Percentiles rank a stretch among this genome's conserved stretches.
Evolutionary conservation across 2,329 filamentous ascomycete species (phyloP).

Genomic region (Fusarium neocosmosporiellum): DNA sequence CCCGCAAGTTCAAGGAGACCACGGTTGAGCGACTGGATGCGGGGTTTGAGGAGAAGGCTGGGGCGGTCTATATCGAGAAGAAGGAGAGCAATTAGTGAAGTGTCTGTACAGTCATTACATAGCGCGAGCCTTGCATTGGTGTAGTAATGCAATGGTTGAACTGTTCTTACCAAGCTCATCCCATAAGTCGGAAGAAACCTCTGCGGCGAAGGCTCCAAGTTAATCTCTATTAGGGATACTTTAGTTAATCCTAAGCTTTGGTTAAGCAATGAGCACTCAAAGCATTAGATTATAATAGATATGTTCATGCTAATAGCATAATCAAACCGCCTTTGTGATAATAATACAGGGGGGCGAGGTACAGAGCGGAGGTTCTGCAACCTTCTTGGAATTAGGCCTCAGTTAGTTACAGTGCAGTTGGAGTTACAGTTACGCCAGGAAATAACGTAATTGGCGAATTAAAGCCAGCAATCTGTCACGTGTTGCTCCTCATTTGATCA

Average conservation of each 20-base stretch:
- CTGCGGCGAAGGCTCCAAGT: too few relatives aligned
- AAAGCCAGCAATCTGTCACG: background rate
- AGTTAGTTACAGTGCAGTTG: background rate
- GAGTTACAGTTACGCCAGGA: background rate
- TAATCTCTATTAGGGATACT: background rate
- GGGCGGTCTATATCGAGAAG: slow-evolving; percentile 24
- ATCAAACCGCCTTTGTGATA: background rate
- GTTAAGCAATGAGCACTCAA: background rate
- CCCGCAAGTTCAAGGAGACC: slow-evolving; percentile 54
- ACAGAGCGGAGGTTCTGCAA: background rate
- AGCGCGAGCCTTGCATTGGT: background rate
- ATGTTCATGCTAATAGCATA: background rate
- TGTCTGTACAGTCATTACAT: background rate
- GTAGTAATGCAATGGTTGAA: background rate
- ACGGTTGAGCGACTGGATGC: slow-evolving; percentile 45
- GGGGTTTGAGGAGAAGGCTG: slow-evolving; percentile 36
- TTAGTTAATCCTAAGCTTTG: background rate
- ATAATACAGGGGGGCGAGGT: too few relatives aligned
- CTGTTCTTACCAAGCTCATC: background rate
- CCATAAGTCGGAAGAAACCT: too few relatives aligned
- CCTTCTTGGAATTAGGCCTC: too few relatives aligned
- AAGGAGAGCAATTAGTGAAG: background rate
- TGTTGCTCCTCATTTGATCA: background rate
- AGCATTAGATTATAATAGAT: background rate
- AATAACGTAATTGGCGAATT: background rate